Evolutionary conservation across 208 protist genomes (phyloP), one percentile per base, ranked within the genome.

Genomic region (Porcisia hertigi): DNA sequence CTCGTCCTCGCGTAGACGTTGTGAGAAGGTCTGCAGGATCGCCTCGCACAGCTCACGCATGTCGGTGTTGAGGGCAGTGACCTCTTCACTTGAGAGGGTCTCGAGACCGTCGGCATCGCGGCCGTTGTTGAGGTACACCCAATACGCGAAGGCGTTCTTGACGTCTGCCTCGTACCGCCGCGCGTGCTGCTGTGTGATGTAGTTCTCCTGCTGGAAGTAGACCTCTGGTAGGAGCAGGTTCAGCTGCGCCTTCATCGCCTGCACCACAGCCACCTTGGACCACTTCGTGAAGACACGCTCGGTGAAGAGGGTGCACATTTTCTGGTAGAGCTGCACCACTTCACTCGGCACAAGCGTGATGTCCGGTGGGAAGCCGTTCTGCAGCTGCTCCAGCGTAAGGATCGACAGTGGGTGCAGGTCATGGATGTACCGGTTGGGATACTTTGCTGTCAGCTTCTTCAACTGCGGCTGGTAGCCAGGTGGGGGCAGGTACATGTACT

Each of bases 401-500:
- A 94, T 94, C 23, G 91, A 96, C 23, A 98, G 81, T 59, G 94
- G 94, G 81, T 98, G 92, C 75, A 98, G 85, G 59, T 95, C 91
- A 63, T 85, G 77, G 47, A 97, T 93, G 83, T 88, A 88, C 5
- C 80, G 83, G 57, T 89, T 57, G 30, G 85, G 78, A 72, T 91
- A 94, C 57, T 86, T 85, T 18, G 84, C 71, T 57, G 86, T 94
- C 57, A 96, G 74, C 77, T 95, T 95, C 77, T 91, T 94, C 57
- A 89, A 71, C 63, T 81, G 70, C 53, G 84, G 71, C n/a, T 75
- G 67, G 71, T 86, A 83, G 60, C 82, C 86, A 14, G 88, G 82
- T 43, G 87, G 87, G 66, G 92, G 89, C 58, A 94, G 84, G 72
- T 95, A 97, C 66, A 94, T 91, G 85, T 95, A 97, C 80, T 96